Evolutionary conservation across 2,329 filamentous ascomycete species (phyloP), one percentile per base, ranked within the genome.

Genomic region (Trichophyton verrucosum): DNA sequence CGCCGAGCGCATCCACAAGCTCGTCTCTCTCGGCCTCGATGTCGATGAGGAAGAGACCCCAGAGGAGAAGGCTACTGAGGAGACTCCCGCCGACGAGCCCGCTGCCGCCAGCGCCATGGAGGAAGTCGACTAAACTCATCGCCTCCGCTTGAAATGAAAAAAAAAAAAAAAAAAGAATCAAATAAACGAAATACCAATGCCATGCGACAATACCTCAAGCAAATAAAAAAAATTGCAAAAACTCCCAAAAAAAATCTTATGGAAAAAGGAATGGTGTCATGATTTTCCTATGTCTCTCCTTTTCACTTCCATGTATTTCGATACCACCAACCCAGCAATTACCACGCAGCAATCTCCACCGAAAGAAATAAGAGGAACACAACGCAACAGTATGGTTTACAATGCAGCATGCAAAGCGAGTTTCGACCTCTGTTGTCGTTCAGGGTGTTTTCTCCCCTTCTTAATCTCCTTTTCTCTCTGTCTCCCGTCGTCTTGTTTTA

Each of bases 1-100:
- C 76, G 91, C 94, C 67, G 91, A 96, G 84, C 92, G 94, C 76
- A 97, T 99, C 76, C 92, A 99, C 89, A 96, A 96, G 88, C 91
- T 99, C 68, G 91, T 99, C 67, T 95, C 92, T 69, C 87, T 99
- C 65, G 94, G 94, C 70, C 82, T 99, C 75, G 96, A 97, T 84
- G 89, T 99, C 66, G 92, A 97, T 69, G 92, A 96, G 81, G 88
- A 91, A 61, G 91, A 95, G 78, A 55, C 85, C 61, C 70, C 75
- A 63, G 79, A 80, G 68, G 80, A 82, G 76, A 75, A 78, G 66
- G 80, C 80, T 66, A 13, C 33, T 6, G 82, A 83, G 61, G 82
- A 80, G 65, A 77, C 85, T 61, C 80, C 84, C 61, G 79, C 86
- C 63, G 82, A 81, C 60, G 83, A 82, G 69, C 81, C 81, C 62